Percentiles rank a stretch among this genome's conserved stretches.
Evolutionary conservation across 805 yeast species (phyloP).

Genomic region (Cyberlindnera veronae): DNA sequence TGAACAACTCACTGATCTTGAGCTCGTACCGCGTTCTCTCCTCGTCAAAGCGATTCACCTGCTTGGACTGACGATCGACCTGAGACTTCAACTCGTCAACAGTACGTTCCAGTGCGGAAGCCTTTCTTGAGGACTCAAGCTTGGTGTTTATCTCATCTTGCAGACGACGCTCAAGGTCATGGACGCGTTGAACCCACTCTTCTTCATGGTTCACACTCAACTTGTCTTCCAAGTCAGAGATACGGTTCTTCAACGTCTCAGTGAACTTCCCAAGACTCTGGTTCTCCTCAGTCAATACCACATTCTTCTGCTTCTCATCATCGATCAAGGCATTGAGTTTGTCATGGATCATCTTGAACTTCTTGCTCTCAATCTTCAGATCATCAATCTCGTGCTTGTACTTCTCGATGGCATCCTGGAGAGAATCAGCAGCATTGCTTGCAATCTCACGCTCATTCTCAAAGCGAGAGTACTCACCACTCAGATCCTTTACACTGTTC

Average conservation of each 20-base stretch:
- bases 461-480: slow-evolving; percentile 38
- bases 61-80: slow-evolving; percentile 47
- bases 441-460: slow-evolving; percentile 28
- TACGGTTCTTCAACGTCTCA: slow-evolving; percentile 44
- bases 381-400: slow-evolving; percentile 29
- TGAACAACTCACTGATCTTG: slow-evolving; percentile 44
- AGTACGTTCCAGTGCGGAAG: slow-evolving; percentile 47
- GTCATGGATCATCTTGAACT: slow-evolving; percentile 21
- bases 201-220: slow-evolving; percentile 50
- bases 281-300: slow-evolving; percentile 63
- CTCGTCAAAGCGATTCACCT: slow-evolving; percentile 50
- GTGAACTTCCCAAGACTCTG: slow-evolving; percentile 57
- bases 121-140: slow-evolving; percentile 49
- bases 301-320: slow-evolving; percentile 46
- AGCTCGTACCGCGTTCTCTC: slow-evolving; percentile 56
- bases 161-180: slow-evolving; percentile 48
- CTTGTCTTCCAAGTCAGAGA: slow-evolving; percentile 44
- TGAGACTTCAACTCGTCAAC: slow-evolving; percentile 52
- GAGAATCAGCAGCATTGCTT: slow-evolving; percentile 12
- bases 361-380: slow-evolving; percentile 30
- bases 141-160: slow-evolving; percentile 44
- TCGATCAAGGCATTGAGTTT: slow-evolving; percentile 29
- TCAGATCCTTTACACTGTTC: slow-evolving; percentile 38
- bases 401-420: slow-evolving; percentile 25
- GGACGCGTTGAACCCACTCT: slow-evolving; percentile 55